Evolutionary conservation across 805 yeast genomes (phyloP).

Genomic region (Yamadazyma scolyti): DNA sequence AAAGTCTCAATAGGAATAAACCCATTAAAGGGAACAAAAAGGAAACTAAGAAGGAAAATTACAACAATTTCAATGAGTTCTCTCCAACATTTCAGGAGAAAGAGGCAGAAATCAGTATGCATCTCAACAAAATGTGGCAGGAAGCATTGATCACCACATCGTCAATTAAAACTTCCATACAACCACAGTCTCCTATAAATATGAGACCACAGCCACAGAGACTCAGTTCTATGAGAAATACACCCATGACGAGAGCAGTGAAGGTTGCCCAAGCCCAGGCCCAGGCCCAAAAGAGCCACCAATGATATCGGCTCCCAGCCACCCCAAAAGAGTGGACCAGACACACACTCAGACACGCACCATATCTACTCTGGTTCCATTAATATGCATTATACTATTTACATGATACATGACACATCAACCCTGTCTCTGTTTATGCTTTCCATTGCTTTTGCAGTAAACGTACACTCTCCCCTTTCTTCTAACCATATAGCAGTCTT

Average conservation of each 20-base stretch:
- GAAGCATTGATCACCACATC: constrained; percentile 28
- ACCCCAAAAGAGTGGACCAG: too few species aligned
- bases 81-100: constrained; percentile 28
- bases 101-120: constrained; percentile 22
- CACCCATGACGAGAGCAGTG: constrained; percentile 34
- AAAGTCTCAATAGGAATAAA: constrained; percentile 50
- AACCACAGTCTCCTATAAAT: constrained; percentile 6
- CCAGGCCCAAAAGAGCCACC: constrained; percentile 15
- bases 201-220: constrained; percentile 19
- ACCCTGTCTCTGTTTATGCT: constrained; percentile 93
- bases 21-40: constrained; percentile 23
- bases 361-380: too few species aligned
- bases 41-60: constrained; percentile 12
- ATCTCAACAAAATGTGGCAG: constrained; percentile 36
- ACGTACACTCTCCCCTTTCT: constrained; percentile 94
- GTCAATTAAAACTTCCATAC: constrained; percentile 10
- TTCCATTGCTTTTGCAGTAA: constrained; percentile 87
- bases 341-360: too few species aligned
- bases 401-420: constrained; percentile 15
- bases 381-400: neutral
- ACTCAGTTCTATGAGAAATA: too few species aligned
- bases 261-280: constrained; percentile 18
- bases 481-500: constrained; percentile 84
- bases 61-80: constrained; percentile 32
- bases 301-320: too few species aligned